Evolutionary conservation across 78 protist species (phyloP).

Genomic region (Capsaspora owczarzaki): DNA sequence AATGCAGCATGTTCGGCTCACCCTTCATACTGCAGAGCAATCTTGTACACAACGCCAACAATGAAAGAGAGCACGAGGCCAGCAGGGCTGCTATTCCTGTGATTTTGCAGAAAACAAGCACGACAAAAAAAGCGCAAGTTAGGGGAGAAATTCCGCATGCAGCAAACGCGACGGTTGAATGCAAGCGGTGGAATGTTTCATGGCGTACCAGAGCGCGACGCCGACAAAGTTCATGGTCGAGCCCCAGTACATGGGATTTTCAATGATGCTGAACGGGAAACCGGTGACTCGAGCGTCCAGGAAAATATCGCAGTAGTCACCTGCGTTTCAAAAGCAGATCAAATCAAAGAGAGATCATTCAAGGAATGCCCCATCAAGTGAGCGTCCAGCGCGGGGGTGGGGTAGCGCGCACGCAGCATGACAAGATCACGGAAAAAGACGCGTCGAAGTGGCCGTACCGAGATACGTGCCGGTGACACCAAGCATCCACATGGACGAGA

Average conservation of each 20-base stretch:
- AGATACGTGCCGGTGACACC: slow-evolving; percentile 81
- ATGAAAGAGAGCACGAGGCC: slow-evolving; percentile 38
- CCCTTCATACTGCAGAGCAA: slow-evolving; percentile 39
- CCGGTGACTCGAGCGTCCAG: slow-evolving; percentile 65
- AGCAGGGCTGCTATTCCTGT: slow-evolving; percentile 26
- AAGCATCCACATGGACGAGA: slow-evolving; percentile 35
- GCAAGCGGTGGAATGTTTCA: background rate
- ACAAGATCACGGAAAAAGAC: background rate
- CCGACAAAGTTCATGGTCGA: slow-evolving; percentile 57
- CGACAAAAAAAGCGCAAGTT: background rate
- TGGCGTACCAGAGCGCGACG: slow-evolving; percentile 11
- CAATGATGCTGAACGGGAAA: slow-evolving; percentile 72
- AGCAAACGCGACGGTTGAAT: background rate
- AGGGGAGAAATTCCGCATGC: background rate
- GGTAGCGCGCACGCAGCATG: background rate
- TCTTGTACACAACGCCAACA: slow-evolving; percentile 40
- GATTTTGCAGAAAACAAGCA: background rate
- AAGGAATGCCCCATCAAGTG: background rate
- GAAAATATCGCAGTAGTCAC: slow-evolving; percentile 80
- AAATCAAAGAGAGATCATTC: background rate
- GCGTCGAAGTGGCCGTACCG: background rate
- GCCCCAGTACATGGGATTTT: slow-evolving; percentile 79
- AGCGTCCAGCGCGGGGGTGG: background rate
- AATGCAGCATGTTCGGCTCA: background rate
- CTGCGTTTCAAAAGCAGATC: background rate